phyloP scores from a whole-genome alignment of 179 eudicot species.

The Patellifolia procumbens region DNA sequence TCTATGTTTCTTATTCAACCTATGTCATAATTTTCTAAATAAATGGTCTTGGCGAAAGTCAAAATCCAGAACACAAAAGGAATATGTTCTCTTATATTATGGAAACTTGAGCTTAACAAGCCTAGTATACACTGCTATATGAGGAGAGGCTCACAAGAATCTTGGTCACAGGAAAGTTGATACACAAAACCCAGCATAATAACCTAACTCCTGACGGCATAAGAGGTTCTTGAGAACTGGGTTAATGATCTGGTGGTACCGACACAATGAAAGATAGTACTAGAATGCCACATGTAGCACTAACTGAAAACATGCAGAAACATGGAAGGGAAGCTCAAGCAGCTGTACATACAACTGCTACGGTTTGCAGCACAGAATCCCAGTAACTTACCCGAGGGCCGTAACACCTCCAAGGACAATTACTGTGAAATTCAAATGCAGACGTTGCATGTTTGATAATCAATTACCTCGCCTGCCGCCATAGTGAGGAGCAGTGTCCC shows the following conservation, averaged over 20 bases:
- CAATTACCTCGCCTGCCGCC: constrained; percentile 77
- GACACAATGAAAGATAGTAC: neutral
- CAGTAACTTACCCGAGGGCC: neutral
- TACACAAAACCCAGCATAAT: neutral
- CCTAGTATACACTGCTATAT: neutral
- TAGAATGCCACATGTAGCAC: neutral
- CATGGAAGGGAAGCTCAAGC: neutral
- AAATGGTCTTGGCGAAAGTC: neutral
- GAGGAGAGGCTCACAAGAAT: neutral
- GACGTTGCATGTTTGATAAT: neutral
- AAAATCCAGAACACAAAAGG: neutral
- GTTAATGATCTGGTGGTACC: neutral
- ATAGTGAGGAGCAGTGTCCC: constrained; percentile 97
- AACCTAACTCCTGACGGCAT: neutral
- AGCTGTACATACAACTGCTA: neutral
- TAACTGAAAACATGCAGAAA: neutral
- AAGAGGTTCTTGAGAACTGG: neutral
- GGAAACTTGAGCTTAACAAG: neutral
- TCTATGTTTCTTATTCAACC: neutral
- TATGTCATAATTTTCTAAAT: neutral
- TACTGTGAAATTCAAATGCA: neutral
- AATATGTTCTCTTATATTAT: too few species aligned
- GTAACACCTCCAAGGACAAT: neutral
- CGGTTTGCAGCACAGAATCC: neutral
- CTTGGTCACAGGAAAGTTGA: neutral